Evolutionary conservation across 1,284 basidiomycete genomes (phyloP).

Genomic region (Porogramme epimiltina): DNA sequence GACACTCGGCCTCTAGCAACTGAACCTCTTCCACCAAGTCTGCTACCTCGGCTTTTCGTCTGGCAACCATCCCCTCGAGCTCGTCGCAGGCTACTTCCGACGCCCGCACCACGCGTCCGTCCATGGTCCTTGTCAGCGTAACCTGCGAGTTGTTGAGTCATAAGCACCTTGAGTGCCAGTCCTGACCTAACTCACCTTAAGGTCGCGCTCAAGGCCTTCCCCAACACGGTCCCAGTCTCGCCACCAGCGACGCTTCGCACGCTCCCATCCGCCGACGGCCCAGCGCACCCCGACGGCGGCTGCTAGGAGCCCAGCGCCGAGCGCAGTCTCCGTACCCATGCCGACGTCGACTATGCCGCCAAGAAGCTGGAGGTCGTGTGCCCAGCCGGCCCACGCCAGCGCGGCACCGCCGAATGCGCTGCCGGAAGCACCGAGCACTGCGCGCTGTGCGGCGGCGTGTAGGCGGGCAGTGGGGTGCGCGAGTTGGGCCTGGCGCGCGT

Average conservation of each 20-base stretch:
- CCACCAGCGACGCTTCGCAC: slow-evolving; percentile 72
- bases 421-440: slow-evolving; percentile 55
- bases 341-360: slow-evolving; percentile 38
- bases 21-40: slow-evolving; percentile 44
- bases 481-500: slow-evolving; percentile 60
- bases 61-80: slow-evolving; percentile 42
- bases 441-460: slow-evolving; percentile 67
- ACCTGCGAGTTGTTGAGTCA: too few species aligned
- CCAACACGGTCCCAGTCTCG: slow-evolving; percentile 72
- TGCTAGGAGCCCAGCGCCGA: slow-evolving; percentile 62
- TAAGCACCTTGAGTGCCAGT: too few species aligned
- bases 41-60: slow-evolving; percentile 46
- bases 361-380: slow-evolving; percentile 49
- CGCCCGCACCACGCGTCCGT: slow-evolving; percentile 42
- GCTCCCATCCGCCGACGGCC: slow-evolving; percentile 73
- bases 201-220: slow-evolving; percentile 71
- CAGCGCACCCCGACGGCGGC: slow-evolving; percentile 59
- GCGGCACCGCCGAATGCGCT: slow-evolving; percentile 46
- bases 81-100: slow-evolving; percentile 37
- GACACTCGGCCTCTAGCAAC: slow-evolving; percentile 1
- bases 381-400: slow-evolving; percentile 52
- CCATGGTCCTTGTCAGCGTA: slow-evolving; percentile 48
- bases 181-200: slow-evolving; percentile 61
- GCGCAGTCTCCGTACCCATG: slow-evolving; percentile 57
- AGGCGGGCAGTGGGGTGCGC: slow-evolving; percentile 62